Conservation (phyloP, 2,329 filamentous ascomycete species). For the Chaetothyriales sp. region DNA sequence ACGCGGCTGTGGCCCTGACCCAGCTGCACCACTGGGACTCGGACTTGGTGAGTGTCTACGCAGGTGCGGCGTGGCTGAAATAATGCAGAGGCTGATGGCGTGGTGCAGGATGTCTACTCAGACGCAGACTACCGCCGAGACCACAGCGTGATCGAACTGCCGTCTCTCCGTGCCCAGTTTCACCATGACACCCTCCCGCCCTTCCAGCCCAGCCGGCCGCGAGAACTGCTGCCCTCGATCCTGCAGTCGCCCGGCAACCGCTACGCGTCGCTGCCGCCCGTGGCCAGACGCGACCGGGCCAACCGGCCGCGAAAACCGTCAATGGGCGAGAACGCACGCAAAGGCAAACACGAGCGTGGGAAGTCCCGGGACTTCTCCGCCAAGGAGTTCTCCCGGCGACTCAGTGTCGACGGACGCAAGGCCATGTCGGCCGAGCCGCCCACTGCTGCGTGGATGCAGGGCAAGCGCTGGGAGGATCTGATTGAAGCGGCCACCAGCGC, state of each 20-base stretch:
- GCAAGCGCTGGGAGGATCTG: slow-evolving; percentile 90
- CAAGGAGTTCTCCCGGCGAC: slow-evolving; percentile 57
- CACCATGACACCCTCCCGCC: slow-evolving; percentile 62
- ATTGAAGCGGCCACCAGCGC: slow-evolving; percentile 90
- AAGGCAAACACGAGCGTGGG: slow-evolving; percentile 66
- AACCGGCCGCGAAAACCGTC: slow-evolving; percentile 73
- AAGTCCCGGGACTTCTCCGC: slow-evolving; percentile 40
- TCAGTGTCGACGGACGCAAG: slow-evolving; percentile 65
- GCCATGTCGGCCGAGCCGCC: slow-evolving; percentile 76
- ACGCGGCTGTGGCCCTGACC: slow-evolving; percentile 72
- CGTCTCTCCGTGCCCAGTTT: slow-evolving; percentile 53
- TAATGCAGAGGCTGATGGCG: slow-evolving; percentile 15
- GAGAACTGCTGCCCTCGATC: slow-evolving; percentile 71
- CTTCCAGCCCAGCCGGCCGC: slow-evolving; percentile 46
- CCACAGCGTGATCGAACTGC: slow-evolving; percentile 54
- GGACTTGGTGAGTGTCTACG: slow-evolving; percentile 48
- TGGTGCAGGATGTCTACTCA: slow-evolving; percentile 52
- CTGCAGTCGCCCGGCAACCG: slow-evolving; percentile 65
- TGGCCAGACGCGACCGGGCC: slow-evolving; percentile 59
- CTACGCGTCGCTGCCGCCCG: slow-evolving; percentile 74
- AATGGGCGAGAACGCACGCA: slow-evolving; percentile 62
- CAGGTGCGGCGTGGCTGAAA: not conserved
- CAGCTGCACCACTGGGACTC: slow-evolving; percentile 75
- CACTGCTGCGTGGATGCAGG: slow-evolving; percentile 55
- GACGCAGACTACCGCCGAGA: slow-evolving; percentile 54